Evolutionary conservation across 1,284 basidiomycete genomes (phyloP), one percentile per base, ranked within the genome.

Genomic region (Gymnopus androsaceus): DNA sequence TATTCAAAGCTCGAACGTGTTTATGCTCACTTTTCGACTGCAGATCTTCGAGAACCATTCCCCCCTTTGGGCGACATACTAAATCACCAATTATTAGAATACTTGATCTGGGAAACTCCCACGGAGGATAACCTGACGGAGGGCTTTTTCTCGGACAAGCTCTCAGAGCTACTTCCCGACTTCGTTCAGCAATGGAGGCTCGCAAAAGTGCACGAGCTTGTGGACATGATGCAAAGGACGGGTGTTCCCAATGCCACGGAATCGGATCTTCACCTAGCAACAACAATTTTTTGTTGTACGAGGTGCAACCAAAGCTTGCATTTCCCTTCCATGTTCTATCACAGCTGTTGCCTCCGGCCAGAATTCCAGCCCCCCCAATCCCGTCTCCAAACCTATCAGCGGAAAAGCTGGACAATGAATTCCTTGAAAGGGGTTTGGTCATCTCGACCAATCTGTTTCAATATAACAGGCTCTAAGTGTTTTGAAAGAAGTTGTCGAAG

Each of bases 211-310:
- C n/a, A 44, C 14, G 40, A 53, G 25, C 28, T 53, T 4, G 27
- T 55, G 9, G 31, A 27, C 9, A 49, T 50, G 30, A 15, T 55
- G n/a, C 38, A 44, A 19, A 36, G 33, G 21, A n/a, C n/a, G n/a
- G 19, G 7, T n/a, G 5, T 50, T 3, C 54, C 54, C 5, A n/a
- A 12, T 25, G 27, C 30, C 4, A 44, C 27, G 12, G 14, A 8
- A 21, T 31, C 46, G 15, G 54, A 55, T 36, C 41, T 55, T 2
- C n/a, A 40, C 17, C 47, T 55, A n/a, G 47, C 40, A 8, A 44
- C 37, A 12, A 41, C 54, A 7, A 14, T 49, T 4, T 55, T 55
- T 12, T n/a, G 25, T 8, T 55, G 54, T 17, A 21, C 19, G 19
- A 8, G n/a, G 3, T 55, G 54, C 27, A 3, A 2, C 8, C 28